Evolutionary conservation across 306 rosid species (phyloP).

Genomic region (Acacia acuminata): DNA sequence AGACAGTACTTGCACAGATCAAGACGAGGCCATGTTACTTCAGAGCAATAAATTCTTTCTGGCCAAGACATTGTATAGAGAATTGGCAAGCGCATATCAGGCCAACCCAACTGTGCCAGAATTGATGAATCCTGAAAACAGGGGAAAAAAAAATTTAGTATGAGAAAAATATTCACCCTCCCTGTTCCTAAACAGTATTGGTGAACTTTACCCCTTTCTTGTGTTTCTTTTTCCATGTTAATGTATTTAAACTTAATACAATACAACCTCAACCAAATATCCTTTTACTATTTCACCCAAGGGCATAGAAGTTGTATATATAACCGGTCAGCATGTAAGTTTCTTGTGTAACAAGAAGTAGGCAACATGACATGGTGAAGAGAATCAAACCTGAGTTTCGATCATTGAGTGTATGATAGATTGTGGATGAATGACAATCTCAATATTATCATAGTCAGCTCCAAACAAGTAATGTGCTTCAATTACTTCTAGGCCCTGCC

Average conservation of each 20-base stretch:
- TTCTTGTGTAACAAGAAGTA: background rate
- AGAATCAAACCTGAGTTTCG: conserved; percentile 82
- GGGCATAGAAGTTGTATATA: conserved; percentile 5
- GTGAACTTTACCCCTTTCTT: background rate
- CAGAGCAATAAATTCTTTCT: conserved; percentile 88
- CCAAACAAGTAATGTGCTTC: conserved; percentile 98
- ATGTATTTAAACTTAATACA: background rate
- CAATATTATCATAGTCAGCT: conserved; percentile 87
- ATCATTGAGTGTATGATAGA: conserved; percentile 97
- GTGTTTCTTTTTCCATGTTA: conserved; percentile 6
- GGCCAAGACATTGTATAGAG: conserved; percentile 99
- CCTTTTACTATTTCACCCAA: conserved; percentile 18
- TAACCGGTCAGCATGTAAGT: background rate
- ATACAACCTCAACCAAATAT: background rate
- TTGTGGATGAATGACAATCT: conserved; percentile 93
- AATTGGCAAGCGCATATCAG: conserved; percentile 98
- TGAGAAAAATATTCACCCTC: background rate
- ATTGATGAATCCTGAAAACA: conserved; percentile 87
- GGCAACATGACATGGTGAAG: conserved; percentile 14
- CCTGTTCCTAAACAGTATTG: no score
- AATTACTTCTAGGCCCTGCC: conserved; percentile 94
- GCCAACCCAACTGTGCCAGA: conserved; percentile 97
- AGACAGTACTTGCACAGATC: conserved; percentile 89
- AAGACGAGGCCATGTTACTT: conserved; percentile 98
- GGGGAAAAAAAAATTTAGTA: background rate